Percentiles rank a stretch among this genome's conserved stretches.
Evolutionary conservation across 805 yeast genomes (phyloP).

Genomic region (Scheffersomyces ergatensis): DNA sequence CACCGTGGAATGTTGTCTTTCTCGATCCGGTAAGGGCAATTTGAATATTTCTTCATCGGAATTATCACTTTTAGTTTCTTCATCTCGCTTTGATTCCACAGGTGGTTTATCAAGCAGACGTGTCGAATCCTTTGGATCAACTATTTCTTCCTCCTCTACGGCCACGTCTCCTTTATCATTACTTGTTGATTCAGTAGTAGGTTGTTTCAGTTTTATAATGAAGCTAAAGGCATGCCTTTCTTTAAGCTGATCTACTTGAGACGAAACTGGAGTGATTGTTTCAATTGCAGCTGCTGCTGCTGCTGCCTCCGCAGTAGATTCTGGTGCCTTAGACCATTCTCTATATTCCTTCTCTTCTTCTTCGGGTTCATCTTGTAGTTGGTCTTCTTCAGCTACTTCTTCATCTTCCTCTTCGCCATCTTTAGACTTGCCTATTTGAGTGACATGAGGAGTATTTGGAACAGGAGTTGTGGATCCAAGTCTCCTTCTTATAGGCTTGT

Average conservation of each 20-base stretch:
- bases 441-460: conserved; percentile 14
- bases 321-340: conserved; percentile 7
- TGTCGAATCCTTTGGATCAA: conserved; percentile 4
- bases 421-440: conserved; percentile 7
- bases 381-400: conserved; percentile 4
- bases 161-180: neutral
- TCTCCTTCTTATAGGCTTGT: conserved; percentile 19
- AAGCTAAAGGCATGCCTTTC: neutral
- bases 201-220: neutral
- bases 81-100: conserved; percentile 1
- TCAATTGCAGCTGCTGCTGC: neutral
- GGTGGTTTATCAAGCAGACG: neutral
- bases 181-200: neutral
- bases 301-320: neutral
- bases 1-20: conserved; percentile 28
- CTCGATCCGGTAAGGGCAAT: conserved; percentile 15
- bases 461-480: conserved; percentile 3
- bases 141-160: neutral
- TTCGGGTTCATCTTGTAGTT: conserved; percentile 8
- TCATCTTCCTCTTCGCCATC: neutral
- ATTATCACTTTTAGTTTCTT: conserved; percentile 19
- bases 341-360: conserved; percentile 7
- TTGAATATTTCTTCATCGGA: conserved; percentile 32
- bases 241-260: neutral
- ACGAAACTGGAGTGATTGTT: neutral